These are phyloP conservation scores for Thielaviopsis ethacetica DNA, from an alignment of 2,329 filamentous ascomycete species.

Conservation along the genomic window DNA sequence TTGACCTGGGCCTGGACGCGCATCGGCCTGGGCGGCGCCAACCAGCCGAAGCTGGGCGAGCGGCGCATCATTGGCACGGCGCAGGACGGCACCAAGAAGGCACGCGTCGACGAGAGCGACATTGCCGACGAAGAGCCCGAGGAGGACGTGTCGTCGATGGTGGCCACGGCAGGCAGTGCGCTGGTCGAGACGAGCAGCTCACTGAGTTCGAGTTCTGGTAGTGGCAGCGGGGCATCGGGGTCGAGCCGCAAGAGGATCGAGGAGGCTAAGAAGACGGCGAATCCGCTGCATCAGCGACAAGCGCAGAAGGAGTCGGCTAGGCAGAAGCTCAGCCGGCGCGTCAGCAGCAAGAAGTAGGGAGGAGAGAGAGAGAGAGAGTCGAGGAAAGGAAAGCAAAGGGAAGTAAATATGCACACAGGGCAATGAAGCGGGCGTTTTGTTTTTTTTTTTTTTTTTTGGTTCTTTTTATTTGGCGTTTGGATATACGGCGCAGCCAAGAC, in stretches of 20 bases:
- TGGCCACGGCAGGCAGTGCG: neutral
- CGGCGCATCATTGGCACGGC: conserved; percentile 17
- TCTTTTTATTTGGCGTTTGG: neutral
- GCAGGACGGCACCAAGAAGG: conserved; percentile 12
- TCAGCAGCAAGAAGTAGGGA: neutral
- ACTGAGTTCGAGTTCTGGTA: neutral
- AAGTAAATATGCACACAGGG: neutral
- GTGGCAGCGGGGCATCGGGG: neutral
- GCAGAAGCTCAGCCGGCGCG: neutral
- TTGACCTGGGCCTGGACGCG: conserved; percentile 17
- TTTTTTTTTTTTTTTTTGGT: neutral
- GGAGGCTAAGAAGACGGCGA: conserved; percentile 11
- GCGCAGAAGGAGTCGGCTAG: conserved; percentile 1
- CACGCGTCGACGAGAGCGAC: conserved; percentile 10
- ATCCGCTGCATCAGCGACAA: conserved; percentile 9
- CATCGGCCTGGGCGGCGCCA: conserved; percentile 16
- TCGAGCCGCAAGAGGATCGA: conserved; percentile 8
- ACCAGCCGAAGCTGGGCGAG: conserved; percentile 12
- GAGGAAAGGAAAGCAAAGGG: neutral
- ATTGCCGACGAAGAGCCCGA: conserved; percentile 8
- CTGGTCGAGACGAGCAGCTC: conserved; percentile 7
- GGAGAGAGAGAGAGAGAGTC: too few species aligned
- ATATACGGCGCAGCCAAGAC: neutral
- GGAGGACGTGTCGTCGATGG: neutral
- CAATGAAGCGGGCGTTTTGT: neutral